A percentile compares a stretch with the other conserved stretches of the same genome.
Conservation (phyloP, 495 filamentous ascomycete genomes). For the Penicillium verhagenii region DNA sequence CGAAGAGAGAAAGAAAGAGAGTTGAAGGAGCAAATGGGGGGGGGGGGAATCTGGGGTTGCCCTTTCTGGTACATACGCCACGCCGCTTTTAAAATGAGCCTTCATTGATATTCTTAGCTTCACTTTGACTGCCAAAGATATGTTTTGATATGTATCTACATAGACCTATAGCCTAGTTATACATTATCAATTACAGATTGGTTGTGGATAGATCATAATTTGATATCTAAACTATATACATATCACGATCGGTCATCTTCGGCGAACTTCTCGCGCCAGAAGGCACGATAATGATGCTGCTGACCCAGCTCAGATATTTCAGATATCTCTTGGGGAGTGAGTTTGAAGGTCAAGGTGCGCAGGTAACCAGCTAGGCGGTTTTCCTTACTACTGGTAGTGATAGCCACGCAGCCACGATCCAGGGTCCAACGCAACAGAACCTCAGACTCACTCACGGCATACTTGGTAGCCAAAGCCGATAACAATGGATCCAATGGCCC, state of each 20-base stretch:
- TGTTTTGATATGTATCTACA: too few species aligned
- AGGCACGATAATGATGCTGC: conserved; percentile 67
- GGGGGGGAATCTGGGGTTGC: conserved; percentile 12
- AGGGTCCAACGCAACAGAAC: conserved; percentile 74
- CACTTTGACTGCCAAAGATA: too few species aligned
- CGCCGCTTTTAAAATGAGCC: conserved; percentile 19
- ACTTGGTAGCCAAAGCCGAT: conserved; percentile 66
- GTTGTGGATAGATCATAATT: too few species aligned
- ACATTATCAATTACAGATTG: too few species aligned
- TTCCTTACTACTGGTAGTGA: conserved; percentile 78
- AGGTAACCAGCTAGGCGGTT: conserved; percentile 66
- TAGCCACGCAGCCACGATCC: conserved; percentile 71
- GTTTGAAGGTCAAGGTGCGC: conserved; percentile 60
- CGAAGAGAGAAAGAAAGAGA: conserved; percentile 8
- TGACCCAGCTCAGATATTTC: conserved; percentile 61
- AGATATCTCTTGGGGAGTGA: conserved; percentile 69
- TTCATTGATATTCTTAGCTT: too few species aligned
- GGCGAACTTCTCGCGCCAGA: conserved; percentile 62
- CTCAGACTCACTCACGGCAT: conserved; percentile 68
- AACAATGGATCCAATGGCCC: conserved; percentile 69
- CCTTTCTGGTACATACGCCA: conserved; percentile 4
- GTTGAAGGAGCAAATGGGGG: conserved; percentile 11
- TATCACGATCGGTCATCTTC: conserved; percentile 56
- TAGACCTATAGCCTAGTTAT: too few species aligned
- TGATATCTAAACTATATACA: too few species aligned